phyloP scores from a whole-genome alignment of 345 rosid species.

The Moringa oleifera region DNA sequence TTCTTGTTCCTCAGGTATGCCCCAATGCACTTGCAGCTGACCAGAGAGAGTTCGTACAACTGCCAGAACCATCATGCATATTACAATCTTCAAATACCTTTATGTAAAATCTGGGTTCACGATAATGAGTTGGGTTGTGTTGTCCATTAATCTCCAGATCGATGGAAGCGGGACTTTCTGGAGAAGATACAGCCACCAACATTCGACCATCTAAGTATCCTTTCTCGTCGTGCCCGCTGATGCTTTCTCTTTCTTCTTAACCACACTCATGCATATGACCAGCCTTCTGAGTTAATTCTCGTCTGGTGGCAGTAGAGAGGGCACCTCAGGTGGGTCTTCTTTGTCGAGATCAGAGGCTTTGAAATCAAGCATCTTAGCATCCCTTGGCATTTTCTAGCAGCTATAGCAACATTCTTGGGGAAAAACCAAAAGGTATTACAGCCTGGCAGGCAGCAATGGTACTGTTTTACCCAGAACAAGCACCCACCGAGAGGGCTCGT shows the following conservation, averaged over 20 bases:
- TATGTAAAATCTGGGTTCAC: conserved; percentile 91
- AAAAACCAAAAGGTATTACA: too few species aligned
- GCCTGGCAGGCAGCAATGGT: too few species aligned
- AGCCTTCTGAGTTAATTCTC: conserved; percentile 83
- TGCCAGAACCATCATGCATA: conserved; percentile 44
- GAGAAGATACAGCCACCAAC: conserved; percentile 86
- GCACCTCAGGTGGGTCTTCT: conserved; percentile 96
- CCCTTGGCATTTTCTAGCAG: too few species aligned
- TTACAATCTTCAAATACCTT: conserved; percentile 90
- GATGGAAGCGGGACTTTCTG: conserved; percentile 94
- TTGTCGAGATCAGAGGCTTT: conserved; percentile 83
- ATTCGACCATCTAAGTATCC: conserved; percentile 84
- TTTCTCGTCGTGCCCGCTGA: conserved; percentile 70
- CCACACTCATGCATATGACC: conserved; percentile 50
- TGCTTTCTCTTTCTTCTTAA: conserved; percentile 85
- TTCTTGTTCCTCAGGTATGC: conserved; percentile 93
- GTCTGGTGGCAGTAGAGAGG: conserved; percentile 68
- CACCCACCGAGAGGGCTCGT: too few species aligned
- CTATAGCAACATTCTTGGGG: too few species aligned
- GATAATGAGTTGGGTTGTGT: conserved; percentile 87
- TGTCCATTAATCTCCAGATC: conserved; percentile 87
- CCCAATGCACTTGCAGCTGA: conserved; percentile 88
- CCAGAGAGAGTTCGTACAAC: conserved; percentile 70
- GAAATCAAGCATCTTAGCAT: conserved; percentile 93
- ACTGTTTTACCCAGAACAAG: too few species aligned